Percentiles rank a stretch among this genome's conserved stretches.
phyloP scores from a whole-genome alignment of 805 yeast species.

The Ogataea thermomethanolica region DNA sequence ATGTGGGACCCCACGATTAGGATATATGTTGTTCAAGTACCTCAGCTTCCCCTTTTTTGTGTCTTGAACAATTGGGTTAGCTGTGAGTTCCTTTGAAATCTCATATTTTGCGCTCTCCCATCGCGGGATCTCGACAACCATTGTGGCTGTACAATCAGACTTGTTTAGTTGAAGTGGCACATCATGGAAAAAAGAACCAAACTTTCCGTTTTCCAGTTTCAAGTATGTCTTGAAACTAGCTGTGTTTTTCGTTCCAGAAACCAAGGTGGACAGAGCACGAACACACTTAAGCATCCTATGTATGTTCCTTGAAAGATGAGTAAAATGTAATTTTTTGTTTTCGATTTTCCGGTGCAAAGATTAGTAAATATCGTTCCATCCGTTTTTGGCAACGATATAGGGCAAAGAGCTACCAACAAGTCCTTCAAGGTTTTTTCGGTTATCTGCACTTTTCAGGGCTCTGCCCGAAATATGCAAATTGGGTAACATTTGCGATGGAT shows the following conservation, averaged over 20 bases:
- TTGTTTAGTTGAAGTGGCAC: constrained; percentile 52
- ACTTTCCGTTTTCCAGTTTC: constrained; percentile 36
- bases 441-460: constrained; percentile 7
- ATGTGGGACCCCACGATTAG: constrained; percentile 80
- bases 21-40: constrained; percentile 75
- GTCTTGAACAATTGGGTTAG: constrained; percentile 82
- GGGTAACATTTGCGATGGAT: constrained; percentile 23
- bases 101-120: constrained; percentile 86
- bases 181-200: constrained; percentile 71
- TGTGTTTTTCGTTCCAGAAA: constrained; percentile 38
- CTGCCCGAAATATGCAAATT: constrained; percentile 22
- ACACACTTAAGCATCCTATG: not conserved
- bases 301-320: not conserved
- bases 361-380: constrained; percentile 28
- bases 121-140: constrained; percentile 75
- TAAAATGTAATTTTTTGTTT: not conserved
- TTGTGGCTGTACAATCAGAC: constrained; percentile 45
- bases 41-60: constrained; percentile 64
- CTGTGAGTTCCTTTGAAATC: constrained; percentile 51
- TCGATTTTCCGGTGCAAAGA: not conserved
- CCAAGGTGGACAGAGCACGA: constrained; percentile 18
- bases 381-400: constrained; percentile 30
- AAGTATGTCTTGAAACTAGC: constrained; percentile 43
- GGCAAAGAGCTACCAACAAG: constrained; percentile 33
- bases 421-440: constrained; percentile 28